Percentiles rank a stretch among this genome's conserved stretches.
Conservation (phyloP, 495 filamentous ascomycete genomes). For the Parathielavia appendiculata region DNA sequence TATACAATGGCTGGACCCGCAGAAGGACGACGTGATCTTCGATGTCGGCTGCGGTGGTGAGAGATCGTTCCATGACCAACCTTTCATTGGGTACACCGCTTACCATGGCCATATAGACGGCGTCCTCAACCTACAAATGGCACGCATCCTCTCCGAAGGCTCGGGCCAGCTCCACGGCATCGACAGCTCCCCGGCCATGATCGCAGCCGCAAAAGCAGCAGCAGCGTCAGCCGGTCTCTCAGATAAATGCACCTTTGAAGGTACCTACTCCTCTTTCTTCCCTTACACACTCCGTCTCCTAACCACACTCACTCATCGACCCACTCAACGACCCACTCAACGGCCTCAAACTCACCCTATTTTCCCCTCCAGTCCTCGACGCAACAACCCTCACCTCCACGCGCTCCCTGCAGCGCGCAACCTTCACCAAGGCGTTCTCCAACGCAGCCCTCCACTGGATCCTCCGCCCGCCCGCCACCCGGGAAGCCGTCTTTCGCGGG, state of each 20-base stretch:
- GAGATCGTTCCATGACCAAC: constrained; percentile 1
- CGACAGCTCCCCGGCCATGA: constrained; percentile 63
- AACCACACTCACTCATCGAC: not conserved
- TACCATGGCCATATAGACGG: constrained; percentile 46
- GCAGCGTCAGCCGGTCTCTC: constrained; percentile 15
- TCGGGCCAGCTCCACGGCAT: constrained; percentile 53
- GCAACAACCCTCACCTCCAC: constrained; percentile 26
- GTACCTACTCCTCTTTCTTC: constrained; percentile 16
- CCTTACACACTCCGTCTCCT: not conserved
- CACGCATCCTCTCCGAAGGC: constrained; percentile 34
- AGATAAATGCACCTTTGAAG: constrained; percentile 42
- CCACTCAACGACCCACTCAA: not conserved
- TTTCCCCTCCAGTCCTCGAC: constrained; percentile 31
- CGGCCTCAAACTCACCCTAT: not conserved
- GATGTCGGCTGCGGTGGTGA: constrained; percentile 70
- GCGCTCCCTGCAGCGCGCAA: constrained; percentile 23
- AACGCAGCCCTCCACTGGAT: constrained; percentile 80
- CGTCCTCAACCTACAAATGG: constrained; percentile 55
- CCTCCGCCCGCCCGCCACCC: constrained; percentile 39
- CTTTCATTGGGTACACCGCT: not conserved
- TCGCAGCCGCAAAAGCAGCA: constrained; percentile 45
- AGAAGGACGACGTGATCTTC: constrained; percentile 57
- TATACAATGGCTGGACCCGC: constrained; percentile 58
- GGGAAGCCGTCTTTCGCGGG: constrained; percentile 41
- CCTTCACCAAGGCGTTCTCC: constrained; percentile 63